Base-by-base conservation (phyloP, 345 rosid genomes). In the Pelargonium nanum region DNA sequence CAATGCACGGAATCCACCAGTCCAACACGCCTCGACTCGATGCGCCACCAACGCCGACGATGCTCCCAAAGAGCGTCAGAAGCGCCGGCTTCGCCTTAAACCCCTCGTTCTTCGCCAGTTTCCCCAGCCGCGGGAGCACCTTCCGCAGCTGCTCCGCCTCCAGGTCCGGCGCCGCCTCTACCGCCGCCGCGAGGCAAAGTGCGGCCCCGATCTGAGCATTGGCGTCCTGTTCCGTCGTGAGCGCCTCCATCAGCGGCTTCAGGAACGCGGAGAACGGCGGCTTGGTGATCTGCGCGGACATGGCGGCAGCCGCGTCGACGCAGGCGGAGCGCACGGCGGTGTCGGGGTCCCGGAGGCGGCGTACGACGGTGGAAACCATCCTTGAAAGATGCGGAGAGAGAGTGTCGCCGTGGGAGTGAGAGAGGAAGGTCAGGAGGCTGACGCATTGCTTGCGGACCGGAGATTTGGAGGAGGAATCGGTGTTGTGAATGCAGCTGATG, bases 381-480 rank as follows among this genome's bases (percentile, higher is more conserved):
- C 81, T 87, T 4, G 99, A 60, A 59, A 89, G 74, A 75, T 87
- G 83, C 52, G 96, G 83, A 32, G 97, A 78, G 88, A 44, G 87
- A 82, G 26, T 70, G 85, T 86, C 75, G 4, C 93, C 98, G 62
- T 88, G 95, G 50, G 86, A 86, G 44, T 72, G 88, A 26, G 90
- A 85, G 56, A 92, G 88, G 9, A 88, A 70, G n/a, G 91, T 71
- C 58, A 91, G 65, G 45, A 88, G 81, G 55, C 66, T 69, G 5
- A 86, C 98, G 73, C 96, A 85, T 63, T 91, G 94, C 60, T 80
- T 87, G 9, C 98, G 81, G 17, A 91, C 96, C 12, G 87, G 87
- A 40, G 96, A 76, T 65, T 71, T 86, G 0, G 83, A 68, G 19
- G 92, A 77, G 40, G 93, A 75, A 68, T 91, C 98, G 12, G 96